A percentile compares a stretch with the other conserved stretches of the same genome.
Conservation (phyloP, 2,329 filamentous ascomycete genomes). For the Calonectria montana region DNA sequence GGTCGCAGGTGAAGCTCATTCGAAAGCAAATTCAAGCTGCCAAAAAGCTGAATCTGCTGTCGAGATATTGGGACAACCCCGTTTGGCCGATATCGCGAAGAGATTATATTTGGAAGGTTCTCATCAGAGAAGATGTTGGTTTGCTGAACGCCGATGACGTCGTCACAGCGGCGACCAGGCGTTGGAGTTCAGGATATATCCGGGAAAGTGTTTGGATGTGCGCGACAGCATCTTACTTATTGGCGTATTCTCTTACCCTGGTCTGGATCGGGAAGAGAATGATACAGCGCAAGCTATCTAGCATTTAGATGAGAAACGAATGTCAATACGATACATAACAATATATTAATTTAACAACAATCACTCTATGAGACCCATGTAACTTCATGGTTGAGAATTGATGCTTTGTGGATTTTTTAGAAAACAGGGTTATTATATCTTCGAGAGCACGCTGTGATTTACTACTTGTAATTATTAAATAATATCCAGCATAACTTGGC, state of each 20-base stretch:
- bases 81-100: slow-evolving; percentile 67
- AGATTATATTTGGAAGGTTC: slow-evolving; percentile 67
- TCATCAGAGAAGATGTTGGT: slow-evolving; percentile 66
- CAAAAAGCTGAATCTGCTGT: slow-evolving; percentile 63
- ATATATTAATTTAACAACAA: no score
- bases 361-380: no score
- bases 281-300: neutral
- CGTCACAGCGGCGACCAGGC: slow-evolving; percentile 46
- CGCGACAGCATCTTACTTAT: slow-evolving; percentile 29
- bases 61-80: slow-evolving; percentile 70
- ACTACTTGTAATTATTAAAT: no score
- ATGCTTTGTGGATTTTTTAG: no score
- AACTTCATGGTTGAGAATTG: no score
- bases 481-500: no score
- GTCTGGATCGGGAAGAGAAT: slow-evolving; percentile 31
- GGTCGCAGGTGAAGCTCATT: slow-evolving; percentile 54
- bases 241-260: slow-evolving; percentile 28
- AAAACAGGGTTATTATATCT: no score
- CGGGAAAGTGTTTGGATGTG: slow-evolving; percentile 37
- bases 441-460: no score
- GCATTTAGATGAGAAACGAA: neutral
- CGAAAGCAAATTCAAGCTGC: slow-evolving; percentile 59
- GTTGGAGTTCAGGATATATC: slow-evolving; percentile 30
- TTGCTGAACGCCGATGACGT: slow-evolving; percentile 73
- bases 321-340: neutral